Base-by-base conservation (phyloP, 2,329 filamentous ascomycete genomes). In the Taxawa tesnikishii region DNA sequence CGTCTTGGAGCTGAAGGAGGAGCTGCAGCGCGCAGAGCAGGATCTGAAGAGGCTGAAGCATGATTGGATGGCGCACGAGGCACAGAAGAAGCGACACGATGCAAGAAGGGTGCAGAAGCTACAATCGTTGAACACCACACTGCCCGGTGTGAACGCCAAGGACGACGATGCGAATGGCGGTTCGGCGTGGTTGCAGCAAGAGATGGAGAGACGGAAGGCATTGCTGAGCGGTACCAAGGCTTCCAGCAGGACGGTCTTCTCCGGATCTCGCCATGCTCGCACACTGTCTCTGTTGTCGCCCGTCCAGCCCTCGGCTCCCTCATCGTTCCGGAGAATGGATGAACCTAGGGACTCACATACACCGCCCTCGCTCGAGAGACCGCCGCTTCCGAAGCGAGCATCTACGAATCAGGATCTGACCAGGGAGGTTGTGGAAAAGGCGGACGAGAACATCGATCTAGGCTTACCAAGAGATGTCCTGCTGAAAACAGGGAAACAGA, bases 1-100 rank as follows among this genome's bases (percentile, higher is more conserved):
- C 43, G 88, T 98, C 2, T 62, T 98, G 36, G 90, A 96, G 58
- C 64, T 98, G 32, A 80, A 78, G 38, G 90, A 98, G 54, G 88
- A 96, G 55, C 65, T 98, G n/a, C 62, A 66, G 15, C 78, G 77
- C 38, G 88, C 90, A 5, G 88, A 98, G 53, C 60, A 64, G 9
- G 81, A 93, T 28, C 64, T 98, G 25, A 63, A 65, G 28, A 70
- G 64, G 26, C 64, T 98, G 39, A 96, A 94, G 64, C 79, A 73
- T 47, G 79, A 85, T 55, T 96, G 83, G 79, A 73, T 82, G 2
- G 60, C 66, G 10, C 75, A 85, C 38, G 85, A 94, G 51, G 75
- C 74, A 28, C 70, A 73, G 37, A 83, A 75, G 58, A 88, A 88
- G 58, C 71, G 75, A 37, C 73, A 74, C 3, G 74, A 84, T 38